Base-by-base conservation (phyloP, 2,329 filamentous ascomycete genomes). In the Didymellaceae sp. region DNA sequence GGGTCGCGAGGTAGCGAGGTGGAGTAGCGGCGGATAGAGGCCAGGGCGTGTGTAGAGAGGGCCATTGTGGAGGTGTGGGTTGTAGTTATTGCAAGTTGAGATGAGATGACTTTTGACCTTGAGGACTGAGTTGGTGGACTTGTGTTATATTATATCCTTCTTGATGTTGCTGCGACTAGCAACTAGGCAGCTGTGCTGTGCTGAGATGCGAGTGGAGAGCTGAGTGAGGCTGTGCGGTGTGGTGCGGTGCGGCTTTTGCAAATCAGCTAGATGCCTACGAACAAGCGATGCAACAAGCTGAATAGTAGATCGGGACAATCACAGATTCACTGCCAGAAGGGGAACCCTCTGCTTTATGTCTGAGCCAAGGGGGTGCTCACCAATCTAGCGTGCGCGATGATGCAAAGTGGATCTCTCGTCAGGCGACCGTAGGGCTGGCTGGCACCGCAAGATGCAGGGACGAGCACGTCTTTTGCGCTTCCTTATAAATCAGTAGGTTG, bases 1-100 rank as follows among this genome's bases (percentile, higher is more conserved):
- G 70, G 70, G 35, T 74, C 68, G 48, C 66, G 70, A 1, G 68
- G 66, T 11, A 68, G 38, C 14, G 60, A 56, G 14, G 70, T 66
- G 0, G 71, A 72, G 62, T 74, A 75, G 43, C 65, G 70, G 37
- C 72, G 67, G 26, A 74, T 45, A 16, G 68, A 65, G 39, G 61
- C 49, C 32, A 71, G 34, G 22, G 64, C 62, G 48, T 71, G 68
- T 47, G 68, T 60, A 33, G 67, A 59, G 45, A 69, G 25, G 6
- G 66, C 60, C 70, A 72, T 73, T 44, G 42, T 63, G 14, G 14
- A 16, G n/a, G 24, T 21, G 6, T 38, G n/a, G n/a, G n/a, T n/a
- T n/a, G n/a, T n/a, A n/a, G n/a, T n/a, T n/a, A n/a, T n/a, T n/a
- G n/a, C n/a, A n/a, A n/a, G n/a, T n/a, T n/a, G n/a, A n/a, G n/a